Percentiles rank a stretch among this genome's conserved stretches.
phyloP scores from a whole-genome alignment of 2,329 filamentous ascomycete species.

The Aspergillus phoenicis region DNA sequence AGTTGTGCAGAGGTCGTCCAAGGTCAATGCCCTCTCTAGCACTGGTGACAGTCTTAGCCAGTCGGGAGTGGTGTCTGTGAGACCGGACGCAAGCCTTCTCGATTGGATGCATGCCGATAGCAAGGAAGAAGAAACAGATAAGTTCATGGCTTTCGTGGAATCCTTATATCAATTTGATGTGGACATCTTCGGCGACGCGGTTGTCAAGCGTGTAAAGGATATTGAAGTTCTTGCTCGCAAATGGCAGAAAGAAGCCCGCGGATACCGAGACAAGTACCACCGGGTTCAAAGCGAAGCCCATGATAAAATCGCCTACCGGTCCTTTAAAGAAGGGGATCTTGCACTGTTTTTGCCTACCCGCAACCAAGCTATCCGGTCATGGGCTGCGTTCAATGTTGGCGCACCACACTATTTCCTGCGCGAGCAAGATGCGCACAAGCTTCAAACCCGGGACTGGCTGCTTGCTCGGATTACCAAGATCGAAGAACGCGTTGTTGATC shows the following conservation, averaged over 20 bases:
- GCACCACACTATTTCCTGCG: slow-evolving; percentile 96
- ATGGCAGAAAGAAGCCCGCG: slow-evolving; percentile 84
- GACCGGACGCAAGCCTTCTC: slow-evolving; percentile 69
- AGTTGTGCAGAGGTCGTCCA: slow-evolving; percentile 71
- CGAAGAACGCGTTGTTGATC: slow-evolving; percentile 89
- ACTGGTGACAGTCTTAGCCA: slow-evolving; percentile 40
- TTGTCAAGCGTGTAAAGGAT: slow-evolving; percentile 89
- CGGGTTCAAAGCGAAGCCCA: slow-evolving; percentile 79
- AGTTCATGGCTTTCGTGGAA: slow-evolving; percentile 74
- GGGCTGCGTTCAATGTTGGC: slow-evolving; percentile 97
- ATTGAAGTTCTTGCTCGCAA: slow-evolving; percentile 91
- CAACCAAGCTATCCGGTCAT: slow-evolving; percentile 90
- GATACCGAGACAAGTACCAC: slow-evolving; percentile 85
- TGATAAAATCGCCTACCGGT: slow-evolving; percentile 92
- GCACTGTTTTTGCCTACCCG: slow-evolving; percentile 91
- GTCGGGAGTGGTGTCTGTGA: slow-evolving; percentile 40
- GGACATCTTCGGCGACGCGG: slow-evolving; percentile 78
- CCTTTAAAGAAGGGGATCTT: slow-evolving; percentile 95
- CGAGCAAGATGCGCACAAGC: slow-evolving; percentile 84
- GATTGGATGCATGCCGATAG: slow-evolving; percentile 79
- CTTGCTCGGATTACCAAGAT: slow-evolving; percentile 89
- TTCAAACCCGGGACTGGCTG: slow-evolving; percentile 90
- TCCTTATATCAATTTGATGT: slow-evolving; percentile 78
- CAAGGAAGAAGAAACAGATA: slow-evolving; percentile 66
- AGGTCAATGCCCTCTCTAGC: slow-evolving; percentile 46